Evolutionary conservation across 345 rosid genomes (phyloP), one percentile per base, ranked within the genome.

Genomic region (Orychophragmus violaceus): DNA sequence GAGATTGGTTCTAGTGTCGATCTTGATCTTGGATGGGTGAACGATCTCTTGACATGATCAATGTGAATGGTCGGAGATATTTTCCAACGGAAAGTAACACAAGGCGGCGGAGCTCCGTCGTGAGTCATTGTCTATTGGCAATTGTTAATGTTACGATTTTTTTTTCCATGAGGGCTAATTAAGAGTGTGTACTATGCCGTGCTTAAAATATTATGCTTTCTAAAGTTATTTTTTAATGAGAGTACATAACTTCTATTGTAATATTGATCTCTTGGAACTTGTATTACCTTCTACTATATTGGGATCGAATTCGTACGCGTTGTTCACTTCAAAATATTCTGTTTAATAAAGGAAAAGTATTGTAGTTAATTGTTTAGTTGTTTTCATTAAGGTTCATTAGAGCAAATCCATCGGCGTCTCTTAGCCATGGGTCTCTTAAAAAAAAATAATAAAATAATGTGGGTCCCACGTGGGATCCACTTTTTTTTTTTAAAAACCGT

Each of bases 1-100:
- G 77, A 44, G 42, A 62, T 30, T 13, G 64, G 64, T 32, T 50
- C 66, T 65, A 29, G 62, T 62, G 59, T 77, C n/a, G 92, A 82
- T 77, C 93, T 82, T 48, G 96, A 93, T 82, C 78, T 93, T 6
- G 94, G 91, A 51, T 93, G 98, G 98, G 96, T 93, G 17, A 87
- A 86, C 69, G 98, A 93, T 24, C 94, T 93, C 13, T 59, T 93
- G 69, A 89, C 74, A 86, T 93, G 79, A 52, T 18, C 17, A 55
- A 10, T 55, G 35, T 37, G 56, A 28, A 45, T 0, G 44, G 12
- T 6, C 58, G 7, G 69, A 23, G 17, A 25, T 3, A 2, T 10
- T 69, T 52, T 10, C 41, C 23, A 19, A 10, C 21, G 42, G 39
- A 2, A 36, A 37, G 28, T 0, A 39, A 18, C 41, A 32, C 35